These are phyloP conservation scores for Teunomyces barrocoloradensis DNA, from an alignment of 805 yeast species.

Conservation along the genomic window DNA sequence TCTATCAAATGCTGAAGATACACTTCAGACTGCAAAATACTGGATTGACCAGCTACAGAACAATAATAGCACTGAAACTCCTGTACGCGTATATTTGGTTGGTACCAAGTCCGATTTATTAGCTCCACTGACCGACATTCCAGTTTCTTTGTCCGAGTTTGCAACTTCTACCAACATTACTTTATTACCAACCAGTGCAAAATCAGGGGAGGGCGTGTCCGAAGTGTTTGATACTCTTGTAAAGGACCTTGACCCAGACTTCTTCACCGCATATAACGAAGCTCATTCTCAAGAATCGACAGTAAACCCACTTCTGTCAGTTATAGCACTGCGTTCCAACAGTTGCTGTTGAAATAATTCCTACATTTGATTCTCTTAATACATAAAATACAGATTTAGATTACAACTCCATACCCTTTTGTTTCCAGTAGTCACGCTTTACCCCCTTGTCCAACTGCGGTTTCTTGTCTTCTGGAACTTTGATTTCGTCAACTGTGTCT, in stretches of 20 bases:
- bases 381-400: constrained; percentile 1
- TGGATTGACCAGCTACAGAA: constrained; percentile 81
- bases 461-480: background rate
- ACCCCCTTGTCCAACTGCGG: constrained; percentile 28
- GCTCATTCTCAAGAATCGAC: constrained; percentile 3
- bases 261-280: constrained; percentile 22
- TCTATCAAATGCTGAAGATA: constrained; percentile 45
- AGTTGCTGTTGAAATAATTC: background rate
- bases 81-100: constrained; percentile 46
- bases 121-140: constrained; percentile 15
- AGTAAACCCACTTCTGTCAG: background rate
- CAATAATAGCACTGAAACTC: constrained; percentile 17
- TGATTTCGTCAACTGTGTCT: constrained; percentile 4
- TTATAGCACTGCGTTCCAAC: background rate
- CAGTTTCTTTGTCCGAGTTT: constrained; percentile 15
- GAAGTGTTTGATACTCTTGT: constrained; percentile 33
- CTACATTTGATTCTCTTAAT: background rate
- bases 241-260: constrained; percentile 28
- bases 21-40: constrained; percentile 69
- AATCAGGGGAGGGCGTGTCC: constrained; percentile 60
- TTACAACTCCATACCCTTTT: constrained; percentile 37
- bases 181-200: constrained; percentile 58
- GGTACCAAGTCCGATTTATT: constrained; percentile 85
- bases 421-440: constrained; percentile 41
- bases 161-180: constrained; percentile 16